Evolutionary conservation across 192 early-diverging fungal genomes (phyloP).

Genomic region (Mortierella hygrophila): DNA sequence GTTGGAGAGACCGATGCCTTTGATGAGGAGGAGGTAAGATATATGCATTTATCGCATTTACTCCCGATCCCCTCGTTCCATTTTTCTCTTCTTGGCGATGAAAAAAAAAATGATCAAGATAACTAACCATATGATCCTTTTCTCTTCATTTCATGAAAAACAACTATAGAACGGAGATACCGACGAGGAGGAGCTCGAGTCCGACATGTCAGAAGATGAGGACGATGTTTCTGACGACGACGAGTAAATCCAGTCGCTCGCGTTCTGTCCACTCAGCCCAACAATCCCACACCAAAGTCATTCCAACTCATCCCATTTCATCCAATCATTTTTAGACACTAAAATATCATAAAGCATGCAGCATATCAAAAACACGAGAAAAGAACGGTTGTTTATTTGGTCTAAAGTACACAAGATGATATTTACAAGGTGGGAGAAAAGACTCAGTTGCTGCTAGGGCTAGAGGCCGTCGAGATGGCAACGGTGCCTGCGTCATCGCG

Average conservation of each 20-base stretch:
- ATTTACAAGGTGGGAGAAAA: not conserved
- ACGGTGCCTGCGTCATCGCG: not conserved
- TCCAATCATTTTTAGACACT: too few relatives aligned
- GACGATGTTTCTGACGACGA: slow-evolving; percentile 5
- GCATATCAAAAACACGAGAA: too few relatives aligned
- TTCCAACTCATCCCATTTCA: too few relatives aligned
- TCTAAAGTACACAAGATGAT: slow-evolving; percentile 1
- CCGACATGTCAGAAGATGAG: slow-evolving; percentile 1
- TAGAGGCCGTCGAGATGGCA: slow-evolving; percentile 8
- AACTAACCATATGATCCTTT: not conserved
- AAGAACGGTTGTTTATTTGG: not conserved
- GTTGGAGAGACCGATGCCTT: slow-evolving; percentile 4
- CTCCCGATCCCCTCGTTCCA: not conserved
- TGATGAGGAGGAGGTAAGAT: not conserved
- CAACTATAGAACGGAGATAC: not conserved
- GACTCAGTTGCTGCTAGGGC: not conserved
- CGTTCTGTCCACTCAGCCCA: not conserved
- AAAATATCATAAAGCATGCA: too few relatives aligned
- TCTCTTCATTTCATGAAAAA: not conserved
- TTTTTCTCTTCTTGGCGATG: not conserved
- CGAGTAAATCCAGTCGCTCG: not conserved
- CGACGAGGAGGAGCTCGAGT: slow-evolving; percentile 1
- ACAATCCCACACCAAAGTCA: too few relatives aligned
- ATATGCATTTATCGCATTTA: not conserved
- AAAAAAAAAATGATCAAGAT: not conserved